A percentile compares a stretch with the other conserved stretches of the same genome.
phyloP scores from a whole-genome alignment of 305 asterid species.

The Salvia sclarea region DNA sequence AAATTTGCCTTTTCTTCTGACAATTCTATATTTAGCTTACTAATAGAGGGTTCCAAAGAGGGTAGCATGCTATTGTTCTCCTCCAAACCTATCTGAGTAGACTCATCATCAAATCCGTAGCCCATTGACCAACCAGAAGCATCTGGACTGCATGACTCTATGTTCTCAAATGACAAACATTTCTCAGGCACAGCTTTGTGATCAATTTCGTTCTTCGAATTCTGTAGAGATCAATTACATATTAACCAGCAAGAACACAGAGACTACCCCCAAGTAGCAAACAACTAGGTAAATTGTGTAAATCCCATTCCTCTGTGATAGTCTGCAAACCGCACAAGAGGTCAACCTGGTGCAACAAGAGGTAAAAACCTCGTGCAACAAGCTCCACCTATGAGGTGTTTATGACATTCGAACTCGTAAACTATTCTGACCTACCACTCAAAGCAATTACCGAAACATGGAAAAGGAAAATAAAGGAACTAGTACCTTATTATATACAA shows the following conservation, averaged over 20 bases:
- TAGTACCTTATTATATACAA: slow-evolving; percentile 66
- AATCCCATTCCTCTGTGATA: no score
- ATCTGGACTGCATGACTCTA: slow-evolving; percentile 72
- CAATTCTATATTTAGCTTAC: slow-evolving; percentile 70
- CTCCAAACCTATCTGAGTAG: slow-evolving; percentile 67
- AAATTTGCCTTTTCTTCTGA: slow-evolving; percentile 58
- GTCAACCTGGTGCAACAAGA: no score
- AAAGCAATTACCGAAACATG: background rate
- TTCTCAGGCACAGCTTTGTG: slow-evolving; percentile 71
- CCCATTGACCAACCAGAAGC: slow-evolving; percentile 75
- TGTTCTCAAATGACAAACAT: slow-evolving; percentile 63
- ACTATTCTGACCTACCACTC: background rate
- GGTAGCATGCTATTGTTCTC: slow-evolving; percentile 72
- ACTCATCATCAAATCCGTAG: slow-evolving; percentile 67
- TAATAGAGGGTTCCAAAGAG: slow-evolving; percentile 62
- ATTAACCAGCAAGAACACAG: slow-evolving; percentile 4
- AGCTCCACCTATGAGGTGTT: no score
- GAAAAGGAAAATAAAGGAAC: background rate
- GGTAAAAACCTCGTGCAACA: no score
- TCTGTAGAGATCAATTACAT: slow-evolving; percentile 42
- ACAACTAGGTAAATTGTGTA: background rate
- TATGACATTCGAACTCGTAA: background rate
- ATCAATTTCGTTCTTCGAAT: slow-evolving; percentile 79
- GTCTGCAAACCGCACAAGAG: no score
- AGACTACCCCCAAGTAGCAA: background rate